Evolutionary conservation across 495 filamentous ascomycete genomes (phyloP), one percentile per base, ranked within the genome.

Genomic region (Aspergillus carlsbadensis): DNA sequence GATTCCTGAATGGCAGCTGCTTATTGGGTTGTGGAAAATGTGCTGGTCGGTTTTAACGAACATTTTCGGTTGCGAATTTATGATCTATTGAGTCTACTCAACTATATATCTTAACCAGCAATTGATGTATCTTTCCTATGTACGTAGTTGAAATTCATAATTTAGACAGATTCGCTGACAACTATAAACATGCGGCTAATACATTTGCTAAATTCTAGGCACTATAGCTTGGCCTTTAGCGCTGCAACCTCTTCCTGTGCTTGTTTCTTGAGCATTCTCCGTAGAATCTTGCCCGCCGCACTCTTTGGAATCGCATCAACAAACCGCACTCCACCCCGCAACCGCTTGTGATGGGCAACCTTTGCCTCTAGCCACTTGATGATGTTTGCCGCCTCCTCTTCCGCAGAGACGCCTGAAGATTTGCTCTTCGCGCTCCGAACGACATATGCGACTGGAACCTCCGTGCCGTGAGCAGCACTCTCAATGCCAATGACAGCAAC

Each of bases 271-370:
- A 87, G 65, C 36, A 93, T 53, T 40, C 91, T 78, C 59, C 92
- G 85, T 62, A 98, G 68, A 48, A 97, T 91, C 82, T 98, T 98
- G 1, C 93, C 93, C 66, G 84, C 87, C 0, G 81, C 81, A 56
- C 86, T 93, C 81, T 94, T 96, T 24, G 93, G 93, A 8, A 98
- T 82, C 59, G 81, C 77, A 57, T 96, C 85, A 8, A 96, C 78
- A 65, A 95, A 98, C 8, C 79, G 80, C 0, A 96, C 81, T 2
- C 93, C 93, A 15, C 93, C 93, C 29, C 88, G 81, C 63, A 96
- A 72, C 55, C 81, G 79, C 78, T 97, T 96, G 62, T 93, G 84
- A 10, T 77, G 72, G 3, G 87, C 79, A 0, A 92, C 84, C 60
- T 83, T 80, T 37, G 60, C 65, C 4, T 81, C 80, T 49, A 95